Evolutionary conservation across 352 stramenopile genomes (phyloP).

Genomic region (Phytopythium boreale): DNA sequence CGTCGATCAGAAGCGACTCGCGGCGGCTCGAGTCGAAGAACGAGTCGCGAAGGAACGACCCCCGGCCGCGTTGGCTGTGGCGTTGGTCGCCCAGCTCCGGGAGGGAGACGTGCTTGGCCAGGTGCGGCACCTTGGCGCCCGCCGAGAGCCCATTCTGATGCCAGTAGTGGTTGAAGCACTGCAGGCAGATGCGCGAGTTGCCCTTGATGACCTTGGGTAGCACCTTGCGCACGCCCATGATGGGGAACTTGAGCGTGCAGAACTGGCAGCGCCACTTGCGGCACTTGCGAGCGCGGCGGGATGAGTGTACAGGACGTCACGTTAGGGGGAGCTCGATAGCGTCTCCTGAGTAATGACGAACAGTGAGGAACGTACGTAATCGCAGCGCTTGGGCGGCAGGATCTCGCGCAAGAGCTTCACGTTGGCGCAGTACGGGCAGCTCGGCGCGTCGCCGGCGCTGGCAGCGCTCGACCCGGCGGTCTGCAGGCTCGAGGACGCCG

Average conservation of each 20-base stretch:
- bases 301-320: neutral
- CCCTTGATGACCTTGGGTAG: slow-evolving; percentile 48
- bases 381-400: slow-evolving; percentile 49
- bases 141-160: slow-evolving; percentile 25
- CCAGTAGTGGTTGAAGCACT: slow-evolving; percentile 46
- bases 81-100: slow-evolving; percentile 6
- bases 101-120: slow-evolving; percentile 11
- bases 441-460: slow-evolving; percentile 8
- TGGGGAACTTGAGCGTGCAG: slow-evolving; percentile 56
- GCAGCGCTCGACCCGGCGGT: neutral
- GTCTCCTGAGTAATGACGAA: neutral
- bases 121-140: neutral
- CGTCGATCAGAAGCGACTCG: slow-evolving; percentile 31
- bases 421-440: slow-evolving; percentile 46
- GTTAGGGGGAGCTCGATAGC: neutral
- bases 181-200: slow-evolving; percentile 52
- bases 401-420: slow-evolving; percentile 44
- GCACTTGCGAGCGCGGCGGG: slow-evolving; percentile 25
- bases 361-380: slow-evolving; percentile 35
- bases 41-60: slow-evolving; percentile 28
- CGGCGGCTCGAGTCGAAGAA: slow-evolving; percentile 14
- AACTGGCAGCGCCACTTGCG: slow-evolving; percentile 56
- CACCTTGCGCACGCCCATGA: slow-evolving; percentile 33
- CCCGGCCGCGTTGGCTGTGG: slow-evolving; percentile 10
- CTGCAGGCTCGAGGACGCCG: neutral